Evolutionary conservation across 2,329 filamentous ascomycete species (phyloP).

Genomic region (Davidsoniella eucalypti): DNA sequence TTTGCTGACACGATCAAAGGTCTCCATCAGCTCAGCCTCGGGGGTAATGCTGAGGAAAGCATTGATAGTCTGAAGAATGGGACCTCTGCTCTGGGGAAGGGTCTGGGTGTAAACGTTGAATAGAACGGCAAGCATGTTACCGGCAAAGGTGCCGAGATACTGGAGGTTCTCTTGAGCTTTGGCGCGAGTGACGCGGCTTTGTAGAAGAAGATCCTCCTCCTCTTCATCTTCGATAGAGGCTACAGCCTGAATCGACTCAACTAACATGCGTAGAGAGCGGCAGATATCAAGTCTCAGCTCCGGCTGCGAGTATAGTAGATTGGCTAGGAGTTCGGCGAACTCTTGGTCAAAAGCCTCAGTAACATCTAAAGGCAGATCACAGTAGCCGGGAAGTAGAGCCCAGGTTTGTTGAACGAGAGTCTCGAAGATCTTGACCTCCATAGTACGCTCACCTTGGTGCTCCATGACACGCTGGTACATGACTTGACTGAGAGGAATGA

Average conservation of each 20-base stretch:
- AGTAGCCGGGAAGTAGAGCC: constrained; percentile 87
- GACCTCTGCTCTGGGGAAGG: constrained; percentile 76
- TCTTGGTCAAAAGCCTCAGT: constrained; percentile 61
- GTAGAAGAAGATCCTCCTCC: constrained; percentile 57
- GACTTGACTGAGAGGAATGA: constrained; percentile 75
- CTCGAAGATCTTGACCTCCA: constrained; percentile 96
- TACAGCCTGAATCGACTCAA: constrained; percentile 83
- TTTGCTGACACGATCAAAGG: constrained; percentile 70
- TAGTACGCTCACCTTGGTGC: constrained; percentile 70
- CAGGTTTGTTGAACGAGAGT: constrained; percentile 91
- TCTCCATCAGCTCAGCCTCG: constrained; percentile 61
- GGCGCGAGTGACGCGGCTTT: constrained; percentile 60
- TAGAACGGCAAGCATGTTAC: constrained; percentile 85
- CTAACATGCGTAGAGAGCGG: constrained; percentile 65
- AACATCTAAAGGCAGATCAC: constrained; percentile 74
- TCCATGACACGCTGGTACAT: constrained; percentile 84
- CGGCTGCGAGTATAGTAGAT: constrained; percentile 81
- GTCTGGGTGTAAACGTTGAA: constrained; percentile 99
- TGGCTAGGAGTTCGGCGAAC: constrained; percentile 82
- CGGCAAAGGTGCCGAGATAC: constrained; percentile 64
- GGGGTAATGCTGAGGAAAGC: constrained; percentile 82
- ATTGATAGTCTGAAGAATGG: constrained; percentile 88
- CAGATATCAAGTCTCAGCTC: constrained; percentile 79
- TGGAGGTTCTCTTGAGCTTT: constrained; percentile 63
- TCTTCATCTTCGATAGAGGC: constrained; percentile 45